Evolutionary conservation across 225 moss, liverwort and hornwort genomes (phyloP).

Genomic region (Pleurozium schreberi): DNA sequence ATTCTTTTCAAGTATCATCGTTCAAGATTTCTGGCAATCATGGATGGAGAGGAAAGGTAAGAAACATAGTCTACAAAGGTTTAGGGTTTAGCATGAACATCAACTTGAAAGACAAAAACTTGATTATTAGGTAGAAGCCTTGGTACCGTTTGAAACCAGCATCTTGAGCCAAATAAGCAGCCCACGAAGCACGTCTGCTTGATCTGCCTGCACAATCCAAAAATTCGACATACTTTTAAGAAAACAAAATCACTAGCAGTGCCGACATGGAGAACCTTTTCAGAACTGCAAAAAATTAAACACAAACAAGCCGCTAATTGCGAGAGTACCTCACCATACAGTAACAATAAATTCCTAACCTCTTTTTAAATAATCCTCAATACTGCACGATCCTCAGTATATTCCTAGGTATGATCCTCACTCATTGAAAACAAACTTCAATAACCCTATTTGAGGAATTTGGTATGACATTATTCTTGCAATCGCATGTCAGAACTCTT

Average conservation of each 20-base stretch:
- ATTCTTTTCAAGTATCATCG: background rate
- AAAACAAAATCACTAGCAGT: background rate
- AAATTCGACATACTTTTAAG: background rate
- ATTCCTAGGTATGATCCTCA: background rate
- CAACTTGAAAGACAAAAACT: background rate
- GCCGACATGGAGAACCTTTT: background rate
- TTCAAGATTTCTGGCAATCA: background rate
- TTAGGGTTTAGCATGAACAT: background rate
- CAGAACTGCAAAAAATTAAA: background rate
- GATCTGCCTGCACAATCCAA: conserved; percentile 36
- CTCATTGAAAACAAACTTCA: background rate
- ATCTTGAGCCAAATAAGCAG: conserved; percentile 71
- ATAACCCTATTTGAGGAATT: background rate
- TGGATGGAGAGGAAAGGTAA: background rate
- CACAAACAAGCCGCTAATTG: background rate
- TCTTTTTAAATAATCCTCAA: background rate
- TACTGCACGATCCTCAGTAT: background rate
- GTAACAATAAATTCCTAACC: background rate
- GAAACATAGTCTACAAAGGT: background rate
- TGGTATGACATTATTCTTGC: background rate
- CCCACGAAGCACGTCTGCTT: conserved; percentile 64
- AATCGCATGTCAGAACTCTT: no score
- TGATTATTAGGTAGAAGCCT: background rate
- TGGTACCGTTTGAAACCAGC: conserved; percentile 53
- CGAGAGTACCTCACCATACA: background rate